These are phyloP conservation scores for Mycena amicta DNA, from an alignment of 768 basidiomycete genomes.

Conservation along the genomic window DNA sequence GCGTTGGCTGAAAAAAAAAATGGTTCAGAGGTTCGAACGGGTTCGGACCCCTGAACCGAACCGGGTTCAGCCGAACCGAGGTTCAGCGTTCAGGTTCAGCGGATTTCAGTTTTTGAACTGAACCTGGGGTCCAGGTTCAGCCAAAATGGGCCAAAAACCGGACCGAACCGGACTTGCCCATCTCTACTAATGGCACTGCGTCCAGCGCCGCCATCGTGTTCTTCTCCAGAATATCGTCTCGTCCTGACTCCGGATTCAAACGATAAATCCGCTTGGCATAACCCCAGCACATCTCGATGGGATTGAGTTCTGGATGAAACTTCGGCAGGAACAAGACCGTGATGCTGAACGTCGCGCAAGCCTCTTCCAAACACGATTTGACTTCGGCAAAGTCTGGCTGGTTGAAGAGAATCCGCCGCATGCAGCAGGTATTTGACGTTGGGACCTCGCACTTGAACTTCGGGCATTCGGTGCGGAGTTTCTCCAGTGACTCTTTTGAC, in stretches of 20 bases:
- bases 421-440: conserved; percentile 29
- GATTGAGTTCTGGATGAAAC: conserved; percentile 14
- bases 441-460: not conserved
- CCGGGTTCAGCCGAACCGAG: too few species aligned
- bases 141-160: too few species aligned
- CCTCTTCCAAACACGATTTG: conserved; percentile 27
- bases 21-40: too few species aligned
- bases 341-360: conserved; percentile 23
- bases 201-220: conserved; percentile 24
- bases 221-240: conserved; percentile 24
- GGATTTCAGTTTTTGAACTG: too few species aligned
- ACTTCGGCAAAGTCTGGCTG: conserved; percentile 30
- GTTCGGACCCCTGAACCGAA: too few species aligned
- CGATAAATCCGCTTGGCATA: conserved; percentile 28
- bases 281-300: conserved; percentile 33
- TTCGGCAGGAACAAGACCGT: conserved; percentile 24
- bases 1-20: too few species aligned
- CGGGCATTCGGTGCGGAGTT: conserved; percentile 9
- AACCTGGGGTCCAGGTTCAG: too few species aligned
- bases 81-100: too few species aligned
- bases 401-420: conserved; percentile 25
- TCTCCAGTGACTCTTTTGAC: conserved; percentile 16
- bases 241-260: conserved; percentile 8
- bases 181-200: conserved; percentile 17
- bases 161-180: too few species aligned